Conservation (phyloP, 1,139 yeast species). For the Saccharomycopsis hybrid region DNA sequence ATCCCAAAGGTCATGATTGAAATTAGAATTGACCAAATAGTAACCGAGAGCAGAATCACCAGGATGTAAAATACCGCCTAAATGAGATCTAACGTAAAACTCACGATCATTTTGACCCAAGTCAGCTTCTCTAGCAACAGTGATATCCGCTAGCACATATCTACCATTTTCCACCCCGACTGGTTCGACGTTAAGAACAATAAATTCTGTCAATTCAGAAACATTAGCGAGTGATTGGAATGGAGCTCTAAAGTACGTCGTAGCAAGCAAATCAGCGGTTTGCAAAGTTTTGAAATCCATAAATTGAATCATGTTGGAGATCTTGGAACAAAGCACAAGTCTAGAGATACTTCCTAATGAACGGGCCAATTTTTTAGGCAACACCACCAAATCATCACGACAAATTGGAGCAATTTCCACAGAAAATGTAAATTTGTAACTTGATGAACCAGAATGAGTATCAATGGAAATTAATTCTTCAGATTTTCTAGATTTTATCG, state of each 20-base stretch:
- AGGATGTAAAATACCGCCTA: constrained; percentile 91
- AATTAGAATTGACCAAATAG: constrained; percentile 74
- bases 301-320: constrained; percentile 78
- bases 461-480: constrained; percentile 90
- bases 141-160: constrained; percentile 80
- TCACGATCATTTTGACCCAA: constrained; percentile 79
- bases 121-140: constrained; percentile 81
- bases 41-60: constrained; percentile 96
- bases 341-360: constrained; percentile 80
- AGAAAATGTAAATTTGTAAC: constrained; percentile 86
- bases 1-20: constrained; percentile 84
- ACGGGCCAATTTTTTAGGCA: constrained; percentile 80
- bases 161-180: constrained; percentile 80
- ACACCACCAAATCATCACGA: constrained; percentile 88
- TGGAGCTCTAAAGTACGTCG: constrained; percentile 83
- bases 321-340: constrained; percentile 76
- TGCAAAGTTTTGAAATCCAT: constrained; percentile 80
- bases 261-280: constrained; percentile 67
- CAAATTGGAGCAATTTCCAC: constrained; percentile 97
- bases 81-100: constrained; percentile 77
- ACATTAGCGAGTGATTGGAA: constrained; percentile 74
- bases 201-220: constrained; percentile 76
- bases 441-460: constrained; percentile 83
- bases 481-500: constrained; percentile 77
- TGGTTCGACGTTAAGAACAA: constrained; percentile 90